phyloP scores from a whole-genome alignment of 75 land plant genomes.

The Pinus taeda region DNA sequence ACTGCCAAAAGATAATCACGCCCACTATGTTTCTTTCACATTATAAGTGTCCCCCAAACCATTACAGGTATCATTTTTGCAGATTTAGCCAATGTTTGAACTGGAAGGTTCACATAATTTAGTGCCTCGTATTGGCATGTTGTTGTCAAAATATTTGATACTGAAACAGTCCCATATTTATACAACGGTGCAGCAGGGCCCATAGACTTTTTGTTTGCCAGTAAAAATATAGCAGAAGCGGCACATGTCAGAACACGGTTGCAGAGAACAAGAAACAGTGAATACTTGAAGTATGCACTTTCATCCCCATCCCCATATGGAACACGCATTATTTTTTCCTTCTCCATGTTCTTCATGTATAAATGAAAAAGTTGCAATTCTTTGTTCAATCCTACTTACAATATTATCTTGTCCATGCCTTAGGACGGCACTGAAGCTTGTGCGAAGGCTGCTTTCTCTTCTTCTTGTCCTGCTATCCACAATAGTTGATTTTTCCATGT shows the following conservation, averaged over 20 bases:
- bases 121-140: conserved; percentile 98
- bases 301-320: conserved; percentile 86
- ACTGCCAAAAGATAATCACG: too few species aligned
- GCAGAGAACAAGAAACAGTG: conserved; percentile 92
- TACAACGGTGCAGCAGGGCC: conserved; percentile 92
- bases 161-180: conserved; percentile 80
- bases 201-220: conserved; percentile 63
- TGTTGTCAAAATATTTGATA: conserved; percentile 89
- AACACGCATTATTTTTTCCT: conserved; percentile 96
- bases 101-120: conserved; percentile 96
- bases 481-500: too few species aligned
- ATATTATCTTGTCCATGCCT: too few species aligned
- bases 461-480: too few species aligned
- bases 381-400: too few species aligned
- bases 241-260: conserved; percentile 83
- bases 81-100: conserved; percentile 95
- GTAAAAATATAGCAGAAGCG: conserved; percentile 54
- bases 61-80: conserved; percentile 99
- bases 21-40: too few species aligned
- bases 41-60: too few species aligned
- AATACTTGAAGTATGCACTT: conserved; percentile 68
- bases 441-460: too few species aligned
- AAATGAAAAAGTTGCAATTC: too few species aligned
- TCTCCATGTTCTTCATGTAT: too few species aligned
- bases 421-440: too few species aligned